These are phyloP conservation scores for Cryptosporidium meleagridis DNA, from an alignment of 169 alveolate species.

Conservation along the genomic window DNA sequence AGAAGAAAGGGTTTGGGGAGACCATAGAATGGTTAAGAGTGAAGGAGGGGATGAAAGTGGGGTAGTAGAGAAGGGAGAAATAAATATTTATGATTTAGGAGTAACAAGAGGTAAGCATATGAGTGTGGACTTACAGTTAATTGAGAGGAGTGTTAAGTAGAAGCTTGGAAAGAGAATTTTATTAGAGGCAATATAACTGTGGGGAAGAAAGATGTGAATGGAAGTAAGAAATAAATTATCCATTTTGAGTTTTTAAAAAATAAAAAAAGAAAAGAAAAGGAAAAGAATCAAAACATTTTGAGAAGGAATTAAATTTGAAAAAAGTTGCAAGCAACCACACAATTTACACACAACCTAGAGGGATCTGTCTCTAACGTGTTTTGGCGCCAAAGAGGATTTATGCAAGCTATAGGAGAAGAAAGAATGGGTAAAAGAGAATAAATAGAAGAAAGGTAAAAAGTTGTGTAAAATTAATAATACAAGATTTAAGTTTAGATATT, in stretches of 20 bases:
- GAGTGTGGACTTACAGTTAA: not conserved
- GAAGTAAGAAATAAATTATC: too few relatives aligned
- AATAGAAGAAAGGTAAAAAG: not conserved
- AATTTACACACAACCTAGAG: constrained; percentile 8
- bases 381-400: constrained; percentile 7
- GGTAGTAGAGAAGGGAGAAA: not conserved
- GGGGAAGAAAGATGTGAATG: not conserved
- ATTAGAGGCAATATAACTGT: not conserved
- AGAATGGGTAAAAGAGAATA: not conserved
- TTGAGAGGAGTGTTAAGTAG: not conserved
- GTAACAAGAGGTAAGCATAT: too few relatives aligned
- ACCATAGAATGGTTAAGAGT: not conserved
- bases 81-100: too few relatives aligned
- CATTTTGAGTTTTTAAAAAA: too few relatives aligned
- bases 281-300: not conserved
- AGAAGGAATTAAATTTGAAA: constrained; percentile 2
- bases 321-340: not conserved
- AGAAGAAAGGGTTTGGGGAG: not conserved
- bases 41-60: not conserved
- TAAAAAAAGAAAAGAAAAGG: not conserved
- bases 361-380: constrained; percentile 18
- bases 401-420: not conserved
- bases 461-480: not conserved
- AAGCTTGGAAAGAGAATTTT: not conserved
- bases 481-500: too few relatives aligned